Conservation (phyloP, 441 rosid species). For the Erodium chrysanthum region DNA sequence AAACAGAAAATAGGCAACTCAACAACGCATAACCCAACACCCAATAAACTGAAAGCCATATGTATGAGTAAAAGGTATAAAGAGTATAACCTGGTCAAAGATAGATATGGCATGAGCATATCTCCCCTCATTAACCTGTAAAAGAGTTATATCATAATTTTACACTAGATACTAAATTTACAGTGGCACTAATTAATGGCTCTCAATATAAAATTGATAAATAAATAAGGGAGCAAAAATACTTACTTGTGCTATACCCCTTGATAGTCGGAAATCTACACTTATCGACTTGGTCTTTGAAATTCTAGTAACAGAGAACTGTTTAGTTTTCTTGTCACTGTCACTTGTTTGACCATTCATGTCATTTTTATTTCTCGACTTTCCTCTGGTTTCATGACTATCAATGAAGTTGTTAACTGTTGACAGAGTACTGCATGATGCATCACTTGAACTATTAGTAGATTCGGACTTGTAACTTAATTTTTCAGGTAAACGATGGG, state of each 20-base stretch:
- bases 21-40: background rate
- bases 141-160: constrained; percentile 16
- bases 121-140: constrained; percentile 94
- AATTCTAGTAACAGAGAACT: constrained; percentile 51
- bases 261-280: constrained; percentile 84
- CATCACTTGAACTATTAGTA: constrained; percentile 23
- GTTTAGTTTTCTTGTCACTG: constrained; percentile 44
- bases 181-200: constrained; percentile 6
- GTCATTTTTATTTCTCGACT: constrained; percentile 29
- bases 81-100: constrained; percentile 69
- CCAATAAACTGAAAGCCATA: constrained; percentile 13
- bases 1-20: background rate
- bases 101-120: constrained; percentile 73
- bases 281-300: constrained; percentile 73
- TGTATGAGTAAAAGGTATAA: constrained; percentile 13
- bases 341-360: constrained; percentile 32
- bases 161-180: constrained; percentile 18
- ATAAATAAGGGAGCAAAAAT: constrained; percentile 9
- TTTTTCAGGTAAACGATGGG: constrained; percentile 24
- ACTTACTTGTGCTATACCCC: constrained; percentile 91
- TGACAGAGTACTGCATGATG: constrained; percentile 32
- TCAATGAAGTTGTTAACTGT: constrained; percentile 31
- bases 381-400: constrained; percentile 37
- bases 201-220: constrained; percentile 11
- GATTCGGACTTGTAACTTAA: constrained; percentile 32